Evolutionary conservation across 2,329 filamentous ascomycete genomes (phyloP), one percentile per base, ranked within the genome.

Genomic region (Apiospora rasikravindrae): DNA sequence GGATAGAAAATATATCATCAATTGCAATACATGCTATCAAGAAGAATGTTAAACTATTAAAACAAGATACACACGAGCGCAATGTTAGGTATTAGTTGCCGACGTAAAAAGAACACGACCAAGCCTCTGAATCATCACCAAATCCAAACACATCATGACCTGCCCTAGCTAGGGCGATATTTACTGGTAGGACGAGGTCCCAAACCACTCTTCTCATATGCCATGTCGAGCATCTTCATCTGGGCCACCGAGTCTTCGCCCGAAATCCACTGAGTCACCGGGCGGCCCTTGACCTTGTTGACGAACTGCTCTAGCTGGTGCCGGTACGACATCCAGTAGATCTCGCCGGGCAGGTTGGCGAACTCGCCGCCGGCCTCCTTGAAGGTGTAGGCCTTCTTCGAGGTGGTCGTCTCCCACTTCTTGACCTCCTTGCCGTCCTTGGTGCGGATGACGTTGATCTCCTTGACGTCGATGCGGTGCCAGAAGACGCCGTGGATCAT

Each of bases 271-370:
- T 80, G 72, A 5, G 81, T 78, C 8, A 79, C 80, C 70, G 82
- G 72, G 1, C 82, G 77, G 0, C 83, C 83, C 66, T 81, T 82
- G 67, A 88, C 74, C 44, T 77, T 78, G 77, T 87, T 83, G 16
- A 87, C 84, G 75, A 88, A 88, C 72, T 83, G 80, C 77, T 88
- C 85, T 42, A 88, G 79, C 79, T 85, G 82, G 75, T 86, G 80
- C 10, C 84, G 80, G 75, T 86, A 87, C 19, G 83, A 82, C 42
- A 80, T 78, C 85, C 85, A 87, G 71, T 78, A 83, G 1, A 76
- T 75, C 76, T 83, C 80, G 13, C 81, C 78, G 3, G 78, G 76
- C 53, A 77, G 74, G 29, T 77, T 74, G 14, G 73, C 71, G 29
- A 72, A 53, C 26, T 51, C 68, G 7, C 77, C 67, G 6, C 80